Evolutionary conservation across 345 rosid species (phyloP), one percentile per base, ranked within the genome.

Genomic region (Citrus hindsii): DNA sequence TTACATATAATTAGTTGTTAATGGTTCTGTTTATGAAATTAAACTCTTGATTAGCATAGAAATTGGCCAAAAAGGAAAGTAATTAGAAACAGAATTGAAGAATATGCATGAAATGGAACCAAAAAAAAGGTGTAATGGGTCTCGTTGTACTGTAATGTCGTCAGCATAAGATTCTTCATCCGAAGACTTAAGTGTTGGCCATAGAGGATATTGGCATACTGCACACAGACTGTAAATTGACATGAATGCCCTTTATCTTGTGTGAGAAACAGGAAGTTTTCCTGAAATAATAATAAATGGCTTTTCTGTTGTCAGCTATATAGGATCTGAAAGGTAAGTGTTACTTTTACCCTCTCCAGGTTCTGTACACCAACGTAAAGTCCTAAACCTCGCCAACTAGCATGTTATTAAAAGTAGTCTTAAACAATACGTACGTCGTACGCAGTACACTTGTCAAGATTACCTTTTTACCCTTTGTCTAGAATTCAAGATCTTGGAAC

Each of bases 111-210:
- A 46, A 10, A 13, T 46, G 51, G 51, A 16, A 46, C 16, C 4
- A 46, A 46, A 46, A 42, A 46, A 46, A 46, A 13, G 51, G 16
- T 13, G 51, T 46, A 46, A 46, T 46, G 51, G 51, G 18, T 46
- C 18, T 46, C 14, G 16, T 1, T 46, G 13, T 10, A 12, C 16
- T 46, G 18, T 46, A 16, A 46, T 42, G 51, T 12, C 16, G 51
- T 13, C 74, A 75, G 75, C 32, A 75, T n/a, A 30, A 48, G 73
- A 78, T 67, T 76, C 61, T 46, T 67, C 62, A 48, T 27, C 32
- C 16, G 76, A 67, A 2, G 35, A 33, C 7, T 59, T 25, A 24
- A 67, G 76, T 25, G 33, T 24, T 13, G 18, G 51, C 51, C 46
- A 5, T 14, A 4, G 22, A 8, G 19, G 18, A 42, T 42, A 42